phyloP scores from a whole-genome alignment of 2,329 filamentous ascomycete genomes.

The Neonectria hederae region DNA sequence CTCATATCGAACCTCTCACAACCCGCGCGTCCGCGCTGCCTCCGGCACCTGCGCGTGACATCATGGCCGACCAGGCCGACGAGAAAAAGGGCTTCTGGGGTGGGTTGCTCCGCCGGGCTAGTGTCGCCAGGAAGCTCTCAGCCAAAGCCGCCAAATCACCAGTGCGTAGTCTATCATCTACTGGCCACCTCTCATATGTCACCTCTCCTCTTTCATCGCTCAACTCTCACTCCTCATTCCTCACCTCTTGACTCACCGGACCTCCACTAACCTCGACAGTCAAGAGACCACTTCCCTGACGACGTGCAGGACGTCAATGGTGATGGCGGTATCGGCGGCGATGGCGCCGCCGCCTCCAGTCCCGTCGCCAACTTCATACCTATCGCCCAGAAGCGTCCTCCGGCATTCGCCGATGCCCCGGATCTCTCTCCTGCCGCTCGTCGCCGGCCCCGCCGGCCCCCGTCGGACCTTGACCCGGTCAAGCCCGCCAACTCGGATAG shows the following conservation, averaged over 20 bases:
- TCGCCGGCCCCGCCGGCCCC: conserved; percentile 54
- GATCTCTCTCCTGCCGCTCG: conserved; percentile 42
- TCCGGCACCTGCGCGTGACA: conserved; percentile 32
- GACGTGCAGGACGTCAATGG: neutral
- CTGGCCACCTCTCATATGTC: neutral
- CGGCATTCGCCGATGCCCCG: conserved; percentile 26
- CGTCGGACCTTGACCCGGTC: conserved; percentile 42
- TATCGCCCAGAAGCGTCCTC: conserved; percentile 29
- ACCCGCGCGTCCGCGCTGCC: conserved; percentile 21
- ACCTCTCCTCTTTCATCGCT: neutral
- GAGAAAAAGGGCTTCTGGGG: conserved; percentile 58
- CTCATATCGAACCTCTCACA: neutral
- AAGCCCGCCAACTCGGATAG: conserved; percentile 23
- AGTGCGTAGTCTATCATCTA: conserved; percentile 29
- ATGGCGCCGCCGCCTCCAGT: conserved; percentile 32
- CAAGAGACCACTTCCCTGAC: conserved; percentile 30
- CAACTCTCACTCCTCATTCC: neutral
- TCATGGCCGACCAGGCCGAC: conserved; percentile 48
- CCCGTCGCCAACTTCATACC: conserved; percentile 52
- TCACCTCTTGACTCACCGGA: neutral
- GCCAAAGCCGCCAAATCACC: conserved; percentile 27
- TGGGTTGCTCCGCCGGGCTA: conserved; percentile 59
- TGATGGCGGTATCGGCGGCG: conserved; percentile 25
- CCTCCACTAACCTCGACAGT: conserved; percentile 4
- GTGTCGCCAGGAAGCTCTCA: conserved; percentile 46